phyloP scores from a whole-genome alignment of 2,329 filamentous ascomycete genomes.

The Beauveria pseudobassiana region DNA sequence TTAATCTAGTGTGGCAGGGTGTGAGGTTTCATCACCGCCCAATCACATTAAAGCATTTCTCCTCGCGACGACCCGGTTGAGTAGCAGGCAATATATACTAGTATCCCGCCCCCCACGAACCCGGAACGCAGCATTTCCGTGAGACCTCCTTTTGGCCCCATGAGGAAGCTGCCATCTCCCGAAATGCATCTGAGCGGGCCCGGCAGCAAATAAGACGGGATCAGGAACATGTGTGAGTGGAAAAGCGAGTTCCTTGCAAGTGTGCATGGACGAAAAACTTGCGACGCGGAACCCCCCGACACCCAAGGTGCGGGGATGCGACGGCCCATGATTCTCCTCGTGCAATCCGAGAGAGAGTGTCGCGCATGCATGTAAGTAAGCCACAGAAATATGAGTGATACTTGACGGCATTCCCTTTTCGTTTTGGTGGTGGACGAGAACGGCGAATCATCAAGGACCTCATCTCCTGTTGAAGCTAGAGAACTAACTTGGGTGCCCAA shows the following conservation, averaged over 20 bases:
- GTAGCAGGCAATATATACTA: background rate
- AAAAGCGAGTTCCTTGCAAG: background rate
- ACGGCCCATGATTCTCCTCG: background rate
- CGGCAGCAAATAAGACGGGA: background rate
- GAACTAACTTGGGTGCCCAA: background rate
- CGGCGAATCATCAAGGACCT: background rate
- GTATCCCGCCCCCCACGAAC: background rate
- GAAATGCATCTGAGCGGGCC: background rate
- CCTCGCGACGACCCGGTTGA: background rate
- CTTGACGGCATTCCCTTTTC: background rate
- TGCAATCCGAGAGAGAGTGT: background rate
- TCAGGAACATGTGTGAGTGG: background rate
- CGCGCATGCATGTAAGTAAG: background rate
- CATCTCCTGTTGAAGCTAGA: background rate
- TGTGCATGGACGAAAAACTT: background rate
- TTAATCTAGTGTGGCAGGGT: background rate
- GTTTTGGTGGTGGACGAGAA: background rate
- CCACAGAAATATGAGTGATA: background rate
- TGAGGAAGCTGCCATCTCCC: background rate
- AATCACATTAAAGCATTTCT: background rate
- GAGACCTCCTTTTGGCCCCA: background rate
- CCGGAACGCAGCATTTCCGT: background rate
- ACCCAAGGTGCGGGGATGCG: background rate
- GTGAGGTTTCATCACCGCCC: background rate
- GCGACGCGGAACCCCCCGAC: too few species aligned